Evolutionary conservation across 2,329 filamentous ascomycete genomes (phyloP).

Genomic region (Cryphonectria parasitica): DNA sequence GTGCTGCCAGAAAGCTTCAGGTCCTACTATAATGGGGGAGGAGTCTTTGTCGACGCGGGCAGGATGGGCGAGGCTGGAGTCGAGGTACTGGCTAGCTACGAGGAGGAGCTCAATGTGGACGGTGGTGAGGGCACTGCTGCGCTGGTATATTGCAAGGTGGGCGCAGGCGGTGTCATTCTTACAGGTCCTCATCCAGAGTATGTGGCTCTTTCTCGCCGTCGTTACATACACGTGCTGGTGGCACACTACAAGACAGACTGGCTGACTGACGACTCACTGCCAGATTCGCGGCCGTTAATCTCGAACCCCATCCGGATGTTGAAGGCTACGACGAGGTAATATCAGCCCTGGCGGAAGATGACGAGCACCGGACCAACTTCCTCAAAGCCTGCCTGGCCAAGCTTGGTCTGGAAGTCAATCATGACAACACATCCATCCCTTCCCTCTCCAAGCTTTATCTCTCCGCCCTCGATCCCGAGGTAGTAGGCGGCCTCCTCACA

Average conservation of each 20-base stretch:
- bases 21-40: slow-evolving; percentile 93
- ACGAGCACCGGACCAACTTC: slow-evolving; percentile 72
- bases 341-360: slow-evolving; percentile 67
- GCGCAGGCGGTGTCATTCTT: slow-evolving; percentile 76
- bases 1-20: slow-evolving; percentile 65
- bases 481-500: slow-evolving; percentile 69
- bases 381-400: slow-evolving; percentile 79
- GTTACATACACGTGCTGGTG: neutral
- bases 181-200: slow-evolving; percentile 90
- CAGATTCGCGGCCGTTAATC: slow-evolving; percentile 76
- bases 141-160: slow-evolving; percentile 80
- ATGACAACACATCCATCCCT: slow-evolving; percentile 70
- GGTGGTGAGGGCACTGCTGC: slow-evolving; percentile 75
- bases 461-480: slow-evolving; percentile 67
- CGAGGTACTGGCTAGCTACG: slow-evolving; percentile 81
- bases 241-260: slow-evolving; percentile 40
- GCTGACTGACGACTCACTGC: slow-evolving; percentile 29
- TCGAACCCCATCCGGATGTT: slow-evolving; percentile 68
- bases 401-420: slow-evolving; percentile 77
- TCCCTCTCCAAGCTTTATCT: slow-evolving; percentile 83
- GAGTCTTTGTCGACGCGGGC: slow-evolving; percentile 83
- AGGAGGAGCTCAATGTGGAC: slow-evolving; percentile 74
- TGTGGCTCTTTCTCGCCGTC: slow-evolving; percentile 41
- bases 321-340: slow-evolving; percentile 74
- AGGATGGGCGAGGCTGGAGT: slow-evolving; percentile 66